Evolutionary conservation across 164 flowering plant genomes (phyloP).

Genomic region (Annona cherimola): DNA sequence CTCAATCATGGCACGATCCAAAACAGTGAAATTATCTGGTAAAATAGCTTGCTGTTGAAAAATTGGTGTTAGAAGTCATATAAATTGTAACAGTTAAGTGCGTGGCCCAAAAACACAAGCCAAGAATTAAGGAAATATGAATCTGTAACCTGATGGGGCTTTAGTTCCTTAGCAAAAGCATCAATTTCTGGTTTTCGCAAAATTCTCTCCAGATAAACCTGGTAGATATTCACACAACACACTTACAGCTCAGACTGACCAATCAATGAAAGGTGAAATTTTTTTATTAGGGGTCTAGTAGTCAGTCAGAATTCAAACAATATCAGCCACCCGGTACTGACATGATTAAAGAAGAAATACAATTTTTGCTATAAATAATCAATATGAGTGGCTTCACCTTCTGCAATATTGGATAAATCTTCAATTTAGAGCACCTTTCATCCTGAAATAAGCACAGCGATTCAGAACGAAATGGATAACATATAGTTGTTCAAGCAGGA

Average conservation of each 20-base stretch:
- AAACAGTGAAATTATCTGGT: constrained; percentile 93
- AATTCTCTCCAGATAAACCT: constrained; percentile 97
- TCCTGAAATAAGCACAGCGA: constrained; percentile 47
- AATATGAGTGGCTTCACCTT: constrained; percentile 43
- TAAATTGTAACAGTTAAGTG: not conserved
- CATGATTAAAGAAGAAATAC: too few relatives aligned
- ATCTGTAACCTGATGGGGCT: constrained; percentile 77
- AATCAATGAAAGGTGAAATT: not conserved
- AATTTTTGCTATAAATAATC: not conserved
- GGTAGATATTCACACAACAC: constrained; percentile 9
- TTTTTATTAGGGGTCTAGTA: too few relatives aligned
- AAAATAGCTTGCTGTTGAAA: constrained; percentile 77
- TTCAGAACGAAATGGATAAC: not conserved
- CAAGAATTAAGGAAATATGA: not conserved
- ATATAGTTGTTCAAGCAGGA: not conserved
- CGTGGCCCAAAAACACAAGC: not conserved
- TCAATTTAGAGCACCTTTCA: constrained; percentile 92
- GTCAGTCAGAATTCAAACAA: not conserved
- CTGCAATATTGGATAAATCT: constrained; percentile 90
- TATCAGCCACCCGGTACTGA: not conserved
- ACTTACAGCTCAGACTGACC: not conserved
- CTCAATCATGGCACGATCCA: constrained; percentile 99
- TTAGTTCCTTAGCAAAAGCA: constrained; percentile 95
- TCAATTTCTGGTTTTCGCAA: constrained; percentile 97
- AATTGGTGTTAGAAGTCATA: constrained; percentile 4